Evolutionary conservation across 2,329 filamentous ascomycete genomes (phyloP).

Genomic region (Aschersonia sp.): DNA sequence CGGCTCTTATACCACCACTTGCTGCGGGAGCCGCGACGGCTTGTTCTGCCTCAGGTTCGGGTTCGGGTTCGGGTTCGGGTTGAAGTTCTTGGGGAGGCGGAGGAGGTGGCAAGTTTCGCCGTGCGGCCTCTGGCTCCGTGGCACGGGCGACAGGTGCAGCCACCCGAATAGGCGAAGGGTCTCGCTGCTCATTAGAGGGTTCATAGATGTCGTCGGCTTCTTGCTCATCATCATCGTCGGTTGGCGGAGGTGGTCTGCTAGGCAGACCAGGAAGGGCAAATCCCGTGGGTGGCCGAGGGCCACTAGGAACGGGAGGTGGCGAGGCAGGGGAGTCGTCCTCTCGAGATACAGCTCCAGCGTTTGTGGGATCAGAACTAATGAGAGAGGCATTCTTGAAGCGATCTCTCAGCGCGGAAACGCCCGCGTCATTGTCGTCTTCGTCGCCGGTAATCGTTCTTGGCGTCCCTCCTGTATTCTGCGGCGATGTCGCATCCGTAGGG

Average conservation of each 20-base stretch:
- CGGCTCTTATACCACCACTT: conserved; percentile 51
- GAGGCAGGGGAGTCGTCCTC: conserved; percentile 29
- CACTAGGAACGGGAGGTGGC: conserved; percentile 33
- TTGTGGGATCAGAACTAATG: conserved; percentile 37
- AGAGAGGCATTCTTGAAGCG: conserved; percentile 68
- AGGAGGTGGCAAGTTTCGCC: conserved; percentile 42
- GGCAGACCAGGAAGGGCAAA: conserved; percentile 70
- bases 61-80: conserved; percentile 23
- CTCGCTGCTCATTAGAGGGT: conserved; percentile 20
- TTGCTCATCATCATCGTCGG: conserved; percentile 37
- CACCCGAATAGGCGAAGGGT: conserved; percentile 67
- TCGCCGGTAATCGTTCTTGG: conserved; percentile 31
- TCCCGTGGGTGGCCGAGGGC: conserved; percentile 58
- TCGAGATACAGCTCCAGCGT: conserved; percentile 19
- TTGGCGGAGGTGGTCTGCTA: conserved; percentile 40
- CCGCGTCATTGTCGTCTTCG: conserved; percentile 42
- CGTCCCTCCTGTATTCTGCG: conserved; percentile 44
- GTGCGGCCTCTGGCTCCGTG: conserved; percentile 31
- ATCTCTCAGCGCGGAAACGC: conserved; percentile 63
- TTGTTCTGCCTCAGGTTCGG: conserved; percentile 11
- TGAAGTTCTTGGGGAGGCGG: conserved; percentile 50
- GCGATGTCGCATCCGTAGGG: conserved; percentile 31
- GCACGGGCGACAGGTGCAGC: conserved; percentile 70
- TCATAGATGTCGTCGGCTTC: conserved; percentile 15
- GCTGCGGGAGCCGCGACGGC: conserved; percentile 12